Evolutionary conservation across 257 asterid species (phyloP), one percentile per base, ranked within the genome.

Genomic region (Striga asiatica): DNA sequence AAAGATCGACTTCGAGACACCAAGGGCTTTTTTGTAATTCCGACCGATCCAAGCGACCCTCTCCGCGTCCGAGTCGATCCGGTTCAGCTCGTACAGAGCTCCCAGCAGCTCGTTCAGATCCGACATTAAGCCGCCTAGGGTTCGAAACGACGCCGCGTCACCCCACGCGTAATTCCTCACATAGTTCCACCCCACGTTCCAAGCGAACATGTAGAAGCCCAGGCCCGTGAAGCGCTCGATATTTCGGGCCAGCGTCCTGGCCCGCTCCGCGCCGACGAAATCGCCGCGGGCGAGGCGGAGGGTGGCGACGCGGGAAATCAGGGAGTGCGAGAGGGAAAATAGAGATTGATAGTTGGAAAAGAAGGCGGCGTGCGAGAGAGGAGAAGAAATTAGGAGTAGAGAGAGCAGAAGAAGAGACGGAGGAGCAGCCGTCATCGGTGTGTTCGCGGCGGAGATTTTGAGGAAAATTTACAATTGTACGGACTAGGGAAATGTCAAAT

Each of bases 221-320:
- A 81, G 31, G 22, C 92, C 95, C 32, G 62, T 39, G 6, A 81
- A 71, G 0, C 70, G 71, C 57, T 79, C 84, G 4, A 89, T 57
- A 24, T 49, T 67, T 7, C 17, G 66, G 54, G 95, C 79, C 61
- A 86, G 11, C 12, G 43, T 51, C 13, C 70, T 41, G 12, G 94
- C 98, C 59, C 94, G 70, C 7, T 66, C 67, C 2, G 96, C 81
- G 22, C 88, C 94, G 2, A 46, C 70, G 8, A 2, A 16, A 60
- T 89, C 97, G 17, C 95, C 94, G 50, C 96, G 94, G 32, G 79
- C 65, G 57, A 80, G 71, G 0, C 94, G 89, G 61, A 76, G 85
- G 45, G 65, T 70, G 65, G 96, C 85, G 12, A 86, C 91, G 54
- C 94, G 94, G 46, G 80, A 58, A 37, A 74, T 31, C 50, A 86